These are phyloP conservation scores for Leishmania gerbilli DNA, from an alignment of 208 protist genomes.

Conservation along the genomic window DNA sequence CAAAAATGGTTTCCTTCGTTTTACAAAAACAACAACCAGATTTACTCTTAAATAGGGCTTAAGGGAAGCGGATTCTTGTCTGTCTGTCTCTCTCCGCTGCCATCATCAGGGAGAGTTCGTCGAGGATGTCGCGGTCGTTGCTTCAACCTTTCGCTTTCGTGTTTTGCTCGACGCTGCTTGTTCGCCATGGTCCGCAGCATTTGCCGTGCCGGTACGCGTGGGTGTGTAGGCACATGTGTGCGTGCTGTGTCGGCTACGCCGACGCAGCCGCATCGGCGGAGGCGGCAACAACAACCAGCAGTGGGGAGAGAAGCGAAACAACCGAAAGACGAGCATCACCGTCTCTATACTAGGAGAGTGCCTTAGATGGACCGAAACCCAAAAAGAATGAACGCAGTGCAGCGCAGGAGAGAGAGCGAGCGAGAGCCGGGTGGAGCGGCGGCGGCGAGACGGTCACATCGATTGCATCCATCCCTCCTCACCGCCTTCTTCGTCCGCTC, in stretches of 20 bases:
- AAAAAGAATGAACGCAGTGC: not conserved
- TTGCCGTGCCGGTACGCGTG: not conserved
- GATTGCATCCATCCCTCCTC: not conserved
- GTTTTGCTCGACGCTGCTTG: not conserved
- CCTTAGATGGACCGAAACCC: not conserved
- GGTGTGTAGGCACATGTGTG: not conserved
- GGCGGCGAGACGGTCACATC: not conserved
- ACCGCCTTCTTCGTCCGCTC: not conserved
- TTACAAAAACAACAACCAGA: too few relatives aligned
- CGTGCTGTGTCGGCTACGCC: not conserved
- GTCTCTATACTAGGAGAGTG: slow-evolving; percentile 10
- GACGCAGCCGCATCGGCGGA: not conserved
- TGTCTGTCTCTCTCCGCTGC: not conserved
- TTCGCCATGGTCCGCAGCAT: not conserved
- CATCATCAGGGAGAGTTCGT: not conserved
- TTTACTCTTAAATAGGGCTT: not conserved
- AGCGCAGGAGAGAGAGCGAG: not conserved
- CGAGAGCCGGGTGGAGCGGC: not conserved
- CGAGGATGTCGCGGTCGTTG: not conserved
- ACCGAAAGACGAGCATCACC: not conserved
- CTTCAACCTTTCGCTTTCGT: not conserved
- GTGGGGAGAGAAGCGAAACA: not conserved
- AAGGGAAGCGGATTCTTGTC: not conserved
- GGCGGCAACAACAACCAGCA: too few relatives aligned
- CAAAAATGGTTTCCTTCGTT: too few relatives aligned